Conservation (phyloP, 805 yeast species). For the Metschnikowia borealis region DNA sequence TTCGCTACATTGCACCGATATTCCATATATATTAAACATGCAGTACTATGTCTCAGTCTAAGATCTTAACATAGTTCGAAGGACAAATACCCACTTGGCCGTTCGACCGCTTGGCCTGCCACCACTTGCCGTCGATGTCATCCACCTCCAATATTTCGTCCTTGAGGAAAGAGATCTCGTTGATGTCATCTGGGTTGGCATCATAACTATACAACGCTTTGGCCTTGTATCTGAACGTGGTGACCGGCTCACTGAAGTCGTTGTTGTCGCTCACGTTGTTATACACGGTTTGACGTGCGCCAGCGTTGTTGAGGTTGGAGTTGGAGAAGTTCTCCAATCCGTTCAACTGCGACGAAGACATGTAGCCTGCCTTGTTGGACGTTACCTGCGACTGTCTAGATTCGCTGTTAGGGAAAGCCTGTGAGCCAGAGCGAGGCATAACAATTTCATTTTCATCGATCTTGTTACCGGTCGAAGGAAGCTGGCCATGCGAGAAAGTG, state of each 20-base stretch:
- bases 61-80: slow-evolving; percentile 81
- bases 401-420: slow-evolving; percentile 28
- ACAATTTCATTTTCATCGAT: slow-evolving; percentile 23
- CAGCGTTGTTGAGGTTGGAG: slow-evolving; percentile 32
- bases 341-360: slow-evolving; percentile 54
- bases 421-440: slow-evolving; percentile 17
- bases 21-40: not conserved
- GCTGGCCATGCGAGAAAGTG: slow-evolving; percentile 33
- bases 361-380: slow-evolving; percentile 31
- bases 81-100: slow-evolving; percentile 98
- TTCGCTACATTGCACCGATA: not conserved
- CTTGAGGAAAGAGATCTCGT: slow-evolving; percentile 84
- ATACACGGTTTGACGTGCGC: slow-evolving; percentile 14
- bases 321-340: slow-evolving; percentile 56
- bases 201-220: slow-evolving; percentile 81
- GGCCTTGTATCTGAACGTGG: slow-evolving; percentile 72
- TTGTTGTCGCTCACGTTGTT: slow-evolving; percentile 17
- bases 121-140: slow-evolving; percentile 95
- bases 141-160: slow-evolving; percentile 90
- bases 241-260: slow-evolving; percentile 20
- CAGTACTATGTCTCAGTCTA: slow-evolving; percentile 31
- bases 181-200: slow-evolving; percentile 89
- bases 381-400: slow-evolving; percentile 35
- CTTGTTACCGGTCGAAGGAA: slow-evolving; percentile 21
- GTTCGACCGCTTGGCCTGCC: slow-evolving; percentile 88